phyloP scores from a whole-genome alignment of 2,329 filamentous ascomycete genomes.

The Ascochyta rabiei region DNA sequence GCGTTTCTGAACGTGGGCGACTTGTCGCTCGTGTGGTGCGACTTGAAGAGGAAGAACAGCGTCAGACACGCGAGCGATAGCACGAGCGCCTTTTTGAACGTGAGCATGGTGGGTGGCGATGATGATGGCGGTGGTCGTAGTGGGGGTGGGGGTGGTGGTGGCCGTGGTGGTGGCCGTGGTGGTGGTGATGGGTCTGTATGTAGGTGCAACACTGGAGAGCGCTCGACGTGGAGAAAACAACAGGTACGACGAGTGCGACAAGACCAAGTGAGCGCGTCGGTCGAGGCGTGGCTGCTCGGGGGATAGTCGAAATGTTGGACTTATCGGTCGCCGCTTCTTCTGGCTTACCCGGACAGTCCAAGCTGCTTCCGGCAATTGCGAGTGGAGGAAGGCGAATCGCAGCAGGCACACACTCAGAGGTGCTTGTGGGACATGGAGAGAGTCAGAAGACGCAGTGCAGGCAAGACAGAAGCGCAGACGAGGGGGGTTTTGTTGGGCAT shows the following conservation, averaged over 20 bases:
- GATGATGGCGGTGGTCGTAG: not conserved
- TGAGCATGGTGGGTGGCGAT: conserved; percentile 66
- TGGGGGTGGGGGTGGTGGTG: not conserved
- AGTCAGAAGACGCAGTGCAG: conserved; percentile 2
- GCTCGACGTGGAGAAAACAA: no score
- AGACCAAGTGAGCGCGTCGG: not conserved
- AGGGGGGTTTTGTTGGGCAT: conserved; percentile 14
- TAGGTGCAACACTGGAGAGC: no score
- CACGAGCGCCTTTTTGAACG: conserved; percentile 76
- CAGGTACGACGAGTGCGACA: no score
- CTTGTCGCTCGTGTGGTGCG: conserved; percentile 55
- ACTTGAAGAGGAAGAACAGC: conserved; percentile 72
- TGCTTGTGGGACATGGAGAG: not conserved
- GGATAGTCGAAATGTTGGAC: not conserved
- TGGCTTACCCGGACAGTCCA: not conserved
- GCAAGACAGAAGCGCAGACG: conserved; percentile 4
- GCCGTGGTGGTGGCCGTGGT: not conserved
- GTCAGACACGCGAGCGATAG: conserved; percentile 72
- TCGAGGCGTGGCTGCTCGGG: conserved; percentile 4
- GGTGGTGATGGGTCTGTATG: not conserved
- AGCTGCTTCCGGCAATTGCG: conserved; percentile 15
- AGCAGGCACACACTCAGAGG: not conserved
- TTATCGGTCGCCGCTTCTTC: conserved; percentile 7
- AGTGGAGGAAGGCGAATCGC: not conserved
- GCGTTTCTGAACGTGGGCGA: conserved; percentile 41